Evolutionary conservation across 495 filamentous ascomycete genomes (phyloP).

Genomic region (Penicillium turbatum): DNA sequence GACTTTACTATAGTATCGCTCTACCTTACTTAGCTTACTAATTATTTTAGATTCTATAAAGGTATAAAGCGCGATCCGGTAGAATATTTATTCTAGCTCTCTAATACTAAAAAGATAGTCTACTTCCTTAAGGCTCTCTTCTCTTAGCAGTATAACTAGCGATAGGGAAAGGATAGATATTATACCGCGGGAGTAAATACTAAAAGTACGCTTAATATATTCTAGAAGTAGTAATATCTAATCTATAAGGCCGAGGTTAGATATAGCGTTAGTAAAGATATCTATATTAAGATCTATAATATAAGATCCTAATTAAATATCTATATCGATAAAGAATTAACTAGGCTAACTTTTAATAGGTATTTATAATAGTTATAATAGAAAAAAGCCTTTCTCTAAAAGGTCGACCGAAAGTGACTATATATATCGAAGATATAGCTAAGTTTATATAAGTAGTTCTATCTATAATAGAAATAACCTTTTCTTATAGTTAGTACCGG

Average conservation of each 20-base stretch:
- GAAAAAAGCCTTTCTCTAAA: conserved; percentile 18
- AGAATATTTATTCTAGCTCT: conserved; percentile 22
- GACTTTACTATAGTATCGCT: conserved; percentile 5
- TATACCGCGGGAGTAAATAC: conserved; percentile 25
- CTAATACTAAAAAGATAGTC: conserved; percentile 27
- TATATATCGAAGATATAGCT: conserved; percentile 36
- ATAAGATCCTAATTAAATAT: conserved; percentile 8
- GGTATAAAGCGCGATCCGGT: conserved; percentile 18
- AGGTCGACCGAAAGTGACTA: conserved; percentile 25
- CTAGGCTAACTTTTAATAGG: conserved; percentile 18
- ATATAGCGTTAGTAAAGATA: conserved; percentile 24
- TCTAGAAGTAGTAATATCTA: conserved; percentile 38
- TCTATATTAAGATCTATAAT: conserved; percentile 21
- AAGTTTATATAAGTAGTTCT: conserved; percentile 28
- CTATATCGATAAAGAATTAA: too few relatives aligned
- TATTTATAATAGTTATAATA: conserved; percentile 22
- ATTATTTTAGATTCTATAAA: conserved; percentile 21
- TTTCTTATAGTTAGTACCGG: conserved; percentile 26
- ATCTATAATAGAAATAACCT: conserved; percentile 33
- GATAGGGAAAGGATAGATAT: conserved; percentile 30
- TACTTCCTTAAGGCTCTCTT: conserved; percentile 32
- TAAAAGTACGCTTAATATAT: conserved; percentile 33
- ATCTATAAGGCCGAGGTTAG: conserved; percentile 23
- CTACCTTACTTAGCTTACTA: conserved; percentile 7
- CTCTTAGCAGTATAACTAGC: conserved; percentile 25